Evolutionary conservation across 176 grass and related monocot genomes (phyloP).

Genomic region (Carex scoparia): DNA sequence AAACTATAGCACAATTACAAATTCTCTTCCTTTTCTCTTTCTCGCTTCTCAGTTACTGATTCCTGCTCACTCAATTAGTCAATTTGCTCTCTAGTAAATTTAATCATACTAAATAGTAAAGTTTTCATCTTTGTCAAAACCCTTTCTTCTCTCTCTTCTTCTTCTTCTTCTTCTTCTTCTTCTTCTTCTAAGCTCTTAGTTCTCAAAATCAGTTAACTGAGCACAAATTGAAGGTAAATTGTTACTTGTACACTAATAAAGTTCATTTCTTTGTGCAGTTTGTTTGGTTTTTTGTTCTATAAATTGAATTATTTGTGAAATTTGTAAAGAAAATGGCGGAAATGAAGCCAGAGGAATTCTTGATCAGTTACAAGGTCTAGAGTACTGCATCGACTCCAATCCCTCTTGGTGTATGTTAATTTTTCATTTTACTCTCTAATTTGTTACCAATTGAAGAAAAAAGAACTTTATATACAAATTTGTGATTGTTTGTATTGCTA

Average conservation of each 20-base stretch:
- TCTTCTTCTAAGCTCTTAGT: not conserved
- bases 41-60: not conserved
- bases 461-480: not conserved
- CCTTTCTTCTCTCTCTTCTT: too few species aligned
- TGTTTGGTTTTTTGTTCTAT: not conserved
- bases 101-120: too few species aligned
- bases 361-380: slow-evolving; percentile 85
- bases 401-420: slow-evolving; percentile 68
- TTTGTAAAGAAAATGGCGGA: slow-evolving; percentile 48
- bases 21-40: not conserved
- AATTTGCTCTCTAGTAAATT: too few species aligned
- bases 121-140: too few species aligned
- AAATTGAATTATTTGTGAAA: not conserved
- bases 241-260: too few species aligned
- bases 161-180: too few species aligned
- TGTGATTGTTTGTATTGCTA: not conserved
- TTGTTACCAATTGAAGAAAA: not conserved
- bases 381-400: slow-evolving; percentile 99
- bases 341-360: slow-evolving; percentile 69
- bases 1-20: too few species aligned
- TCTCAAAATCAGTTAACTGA: not conserved
- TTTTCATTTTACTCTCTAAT: not conserved
- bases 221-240: too few species aligned
- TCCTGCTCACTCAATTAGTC: not conserved
- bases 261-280: too few species aligned